A percentile compares a stretch with the other conserved stretches of the same genome.
Conservation (phyloP, 805 yeast species). For the Alloascoidea hylecoeti region DNA sequence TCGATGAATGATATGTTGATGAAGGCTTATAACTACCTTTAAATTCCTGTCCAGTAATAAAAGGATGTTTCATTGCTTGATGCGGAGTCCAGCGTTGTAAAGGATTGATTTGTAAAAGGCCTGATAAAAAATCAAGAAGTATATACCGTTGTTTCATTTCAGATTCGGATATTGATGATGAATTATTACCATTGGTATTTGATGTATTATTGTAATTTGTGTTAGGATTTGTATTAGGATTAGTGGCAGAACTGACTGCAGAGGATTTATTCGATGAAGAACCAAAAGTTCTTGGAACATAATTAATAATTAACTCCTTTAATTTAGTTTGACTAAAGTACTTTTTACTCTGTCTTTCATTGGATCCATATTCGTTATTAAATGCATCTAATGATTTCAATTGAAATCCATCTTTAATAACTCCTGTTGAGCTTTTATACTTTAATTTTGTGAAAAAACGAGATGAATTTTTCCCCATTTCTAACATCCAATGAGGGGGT, state of each 20-base stretch:
- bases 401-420: slow-evolving; percentile 15
- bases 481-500: slow-evolving; percentile 96
- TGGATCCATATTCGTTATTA: slow-evolving; percentile 22
- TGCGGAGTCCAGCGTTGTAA: slow-evolving; percentile 95
- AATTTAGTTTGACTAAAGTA: slow-evolving; percentile 59
- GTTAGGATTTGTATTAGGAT: slow-evolving; percentile 6
- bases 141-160: slow-evolving; percentile 63
- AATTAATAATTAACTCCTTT: slow-evolving; percentile 62
- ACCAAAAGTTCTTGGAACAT: slow-evolving; percentile 45
- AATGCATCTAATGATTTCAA: slow-evolving; percentile 40
- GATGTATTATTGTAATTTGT: slow-evolving; percentile 13
- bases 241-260: slow-evolving; percentile 13
- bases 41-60: slow-evolving; percentile 51
- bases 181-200: slow-evolving; percentile 30
- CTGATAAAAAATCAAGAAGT: slow-evolving; percentile 63
- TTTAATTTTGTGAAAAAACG: slow-evolving; percentile 44
- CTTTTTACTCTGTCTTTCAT: slow-evolving; percentile 72
- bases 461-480: slow-evolving; percentile 76
- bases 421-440: slow-evolving; percentile 19
- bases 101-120: slow-evolving; percentile 75
- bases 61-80: slow-evolving; percentile 87
- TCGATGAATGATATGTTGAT: slow-evolving; percentile 4
- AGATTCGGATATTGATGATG: too few relatives aligned
- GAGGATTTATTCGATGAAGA: slow-evolving; percentile 29
- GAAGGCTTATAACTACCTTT: slow-evolving; percentile 23